phyloP scores from a whole-genome alignment of 345 rosid genomes.

The Brassica cretica region DNA sequence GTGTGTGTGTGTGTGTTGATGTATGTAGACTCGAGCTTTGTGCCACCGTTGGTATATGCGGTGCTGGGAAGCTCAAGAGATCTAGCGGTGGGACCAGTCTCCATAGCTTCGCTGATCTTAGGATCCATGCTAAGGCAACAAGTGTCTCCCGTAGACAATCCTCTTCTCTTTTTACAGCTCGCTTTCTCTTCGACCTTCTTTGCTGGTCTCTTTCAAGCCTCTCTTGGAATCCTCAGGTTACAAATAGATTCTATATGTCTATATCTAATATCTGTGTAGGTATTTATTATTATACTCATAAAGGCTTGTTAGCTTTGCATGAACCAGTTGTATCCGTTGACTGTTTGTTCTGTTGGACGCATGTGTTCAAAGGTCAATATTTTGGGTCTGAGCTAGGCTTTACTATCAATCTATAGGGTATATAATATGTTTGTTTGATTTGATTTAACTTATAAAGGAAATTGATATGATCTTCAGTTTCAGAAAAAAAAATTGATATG shows the following conservation, averaged over 20 bases:
- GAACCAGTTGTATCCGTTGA: slow-evolving; percentile 2
- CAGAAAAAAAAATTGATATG: not conserved
- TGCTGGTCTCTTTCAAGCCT: slow-evolving; percentile 94
- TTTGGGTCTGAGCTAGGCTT: slow-evolving; percentile 5
- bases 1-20: not conserved
- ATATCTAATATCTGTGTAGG: not conserved
- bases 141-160: slow-evolving; percentile 69
- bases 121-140: slow-evolving; percentile 93
- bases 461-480: not conserved
- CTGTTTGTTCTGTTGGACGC: slow-evolving; percentile 1
- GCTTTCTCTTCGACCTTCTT: slow-evolving; percentile 92
- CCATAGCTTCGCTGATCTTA: slow-evolving; percentile 86
- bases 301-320: slow-evolving; percentile 3
- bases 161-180: slow-evolving; percentile 73
- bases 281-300: not conserved
- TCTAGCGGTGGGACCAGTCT: slow-evolving; percentile 93
- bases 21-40: slow-evolving; percentile 88
- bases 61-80: slow-evolving; percentile 96
- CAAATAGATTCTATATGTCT: not conserved
- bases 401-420: slow-evolving; percentile 18
- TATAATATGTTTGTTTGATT: not conserved
- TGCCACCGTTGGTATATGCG: slow-evolving; percentile 90
- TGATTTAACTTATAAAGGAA: not conserved
- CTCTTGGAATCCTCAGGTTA: slow-evolving; percentile 84
- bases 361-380: slow-evolving; percentile 5